These are phyloP conservation scores for Fusarium tjaetaba DNA, from an alignment of 2,329 filamentous ascomycete genomes.

Conservation along the genomic window DNA sequence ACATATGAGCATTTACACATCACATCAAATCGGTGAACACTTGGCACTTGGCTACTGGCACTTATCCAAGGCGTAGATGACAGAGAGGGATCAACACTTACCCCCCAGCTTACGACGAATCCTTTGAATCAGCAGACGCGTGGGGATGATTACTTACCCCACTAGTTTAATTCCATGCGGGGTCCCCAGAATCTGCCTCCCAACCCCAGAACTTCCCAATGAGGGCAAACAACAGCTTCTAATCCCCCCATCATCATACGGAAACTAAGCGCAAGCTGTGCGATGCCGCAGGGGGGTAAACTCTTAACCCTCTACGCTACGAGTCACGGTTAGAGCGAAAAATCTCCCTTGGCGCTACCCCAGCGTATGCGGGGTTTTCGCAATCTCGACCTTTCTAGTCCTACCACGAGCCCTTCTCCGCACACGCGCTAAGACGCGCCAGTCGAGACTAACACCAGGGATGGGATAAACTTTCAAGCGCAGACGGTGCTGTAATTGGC, in stretches of 20 bases:
- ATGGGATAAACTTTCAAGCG: conserved; percentile 15
- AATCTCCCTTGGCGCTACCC: not conserved
- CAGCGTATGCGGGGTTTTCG: not conserved
- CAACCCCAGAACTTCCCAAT: not conserved
- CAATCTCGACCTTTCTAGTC: conserved; percentile 3
- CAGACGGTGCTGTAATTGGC: not conserved
- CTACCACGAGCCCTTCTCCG: not conserved
- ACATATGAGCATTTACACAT: too few relatives aligned
- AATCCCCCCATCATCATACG: not conserved
- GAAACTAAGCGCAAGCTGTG: not conserved
- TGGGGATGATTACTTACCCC: not conserved
- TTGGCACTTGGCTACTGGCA: not conserved
- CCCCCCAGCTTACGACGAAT: not conserved
- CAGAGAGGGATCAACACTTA: not conserved
- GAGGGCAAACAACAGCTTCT: not conserved
- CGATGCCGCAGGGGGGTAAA: not conserved
- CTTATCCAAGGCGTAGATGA: not conserved
- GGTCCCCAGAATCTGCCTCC: not conserved
- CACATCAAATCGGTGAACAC: fast-evolving
- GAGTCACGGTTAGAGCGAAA: not conserved
- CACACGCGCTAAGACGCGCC: not conserved
- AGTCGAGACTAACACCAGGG: not conserved
- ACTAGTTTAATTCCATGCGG: not conserved
- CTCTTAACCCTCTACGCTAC: not conserved
- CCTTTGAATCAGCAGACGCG: not conserved